Base-by-base conservation (phyloP, 2,329 filamentous ascomycete genomes). In the Fusarium tricinctum region DNA sequence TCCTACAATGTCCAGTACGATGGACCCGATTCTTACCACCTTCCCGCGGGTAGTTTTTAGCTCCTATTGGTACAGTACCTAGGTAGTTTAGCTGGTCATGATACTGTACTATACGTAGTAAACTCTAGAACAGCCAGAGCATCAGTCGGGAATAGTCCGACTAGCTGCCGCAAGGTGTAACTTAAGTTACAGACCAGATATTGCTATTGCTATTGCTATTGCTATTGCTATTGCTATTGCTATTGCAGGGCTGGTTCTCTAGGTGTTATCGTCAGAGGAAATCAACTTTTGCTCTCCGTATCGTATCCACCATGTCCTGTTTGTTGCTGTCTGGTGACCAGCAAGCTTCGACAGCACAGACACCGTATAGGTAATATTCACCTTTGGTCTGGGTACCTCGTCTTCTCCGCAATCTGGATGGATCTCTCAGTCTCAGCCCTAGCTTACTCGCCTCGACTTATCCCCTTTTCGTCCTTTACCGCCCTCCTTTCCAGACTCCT, bases 271-370 rank as follows among this genome's bases (percentile, higher is more conserved):
- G 28, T 14, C 47, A 43, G 59, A 38, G 59, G 65, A 68, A 49
- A n/a, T 38, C 33, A 38, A 9, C 17, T 10, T 17, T 15, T 38
- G 9, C 52, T 67, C 66, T 53, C 48, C 48, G 49, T 52, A 20
- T 35, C 38, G 43, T 67, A 54, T 51, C 67, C 62, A 70, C 62
- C 9, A 3, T 57, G 53, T 64, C 44, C 65, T 56, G 48, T 35
- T 68, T 53, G 19, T 56, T 58, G 56, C 51, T 61, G 67, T 70
- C 63, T 66, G 64, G 49, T 69, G 68, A 62, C 68, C 58, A 40
- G 33, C 46, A 45, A 54, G 42, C 44, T 66, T 61, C 44, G 56
- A 49, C 54, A 68, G 66, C 66, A 69, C 49, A 55, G 62, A 70
- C 62, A 47, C 44, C 47, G 38, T 40, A 64, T 50, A n/a, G n/a